phyloP scores from a whole-genome alignment of 805 yeast genomes.

The Henningerozyma blattae region DNA sequence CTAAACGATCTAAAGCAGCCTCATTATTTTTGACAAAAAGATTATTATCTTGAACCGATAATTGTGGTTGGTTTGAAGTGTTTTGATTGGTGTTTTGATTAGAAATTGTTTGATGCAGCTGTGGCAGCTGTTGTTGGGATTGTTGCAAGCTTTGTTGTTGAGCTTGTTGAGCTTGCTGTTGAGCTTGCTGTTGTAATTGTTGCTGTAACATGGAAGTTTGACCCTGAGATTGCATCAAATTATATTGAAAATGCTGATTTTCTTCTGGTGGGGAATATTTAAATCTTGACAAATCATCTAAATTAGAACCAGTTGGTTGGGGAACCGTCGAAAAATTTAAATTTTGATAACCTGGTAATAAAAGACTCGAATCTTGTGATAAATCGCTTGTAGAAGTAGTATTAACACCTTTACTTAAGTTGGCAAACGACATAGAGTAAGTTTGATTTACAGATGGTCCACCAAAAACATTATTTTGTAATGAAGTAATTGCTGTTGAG shows the following conservation, averaged over 20 bases:
- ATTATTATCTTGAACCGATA: conserved; percentile 4
- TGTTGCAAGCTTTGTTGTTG: no score
- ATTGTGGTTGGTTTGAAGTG: conserved; percentile 1
- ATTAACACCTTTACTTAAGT: not conserved
- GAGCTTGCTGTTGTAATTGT: not conserved
- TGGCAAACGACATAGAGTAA: not conserved
- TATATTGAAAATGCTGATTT: no score
- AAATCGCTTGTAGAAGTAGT: not conserved
- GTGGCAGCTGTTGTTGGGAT: not conserved
- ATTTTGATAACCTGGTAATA: conserved; percentile 8
- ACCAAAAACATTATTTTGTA: not conserved
- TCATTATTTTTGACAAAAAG: conserved; percentile 5
- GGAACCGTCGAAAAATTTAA: not conserved
- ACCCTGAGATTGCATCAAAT: not conserved
- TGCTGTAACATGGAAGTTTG: not conserved
- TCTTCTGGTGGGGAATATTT: conserved; percentile 4
- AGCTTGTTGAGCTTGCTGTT: no score
- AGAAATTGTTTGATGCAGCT: not conserved
- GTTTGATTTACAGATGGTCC: not conserved
- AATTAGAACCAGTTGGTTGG: not conserved
- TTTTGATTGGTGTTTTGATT: no score
- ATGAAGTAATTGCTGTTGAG: not conserved
- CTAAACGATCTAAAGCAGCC: conserved; percentile 10
- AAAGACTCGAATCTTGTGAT: not conserved
- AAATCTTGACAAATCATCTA: not conserved